Conservation (phyloP, 2,329 filamentous ascomycete species). For the Grosmannia penicillata region DNA sequence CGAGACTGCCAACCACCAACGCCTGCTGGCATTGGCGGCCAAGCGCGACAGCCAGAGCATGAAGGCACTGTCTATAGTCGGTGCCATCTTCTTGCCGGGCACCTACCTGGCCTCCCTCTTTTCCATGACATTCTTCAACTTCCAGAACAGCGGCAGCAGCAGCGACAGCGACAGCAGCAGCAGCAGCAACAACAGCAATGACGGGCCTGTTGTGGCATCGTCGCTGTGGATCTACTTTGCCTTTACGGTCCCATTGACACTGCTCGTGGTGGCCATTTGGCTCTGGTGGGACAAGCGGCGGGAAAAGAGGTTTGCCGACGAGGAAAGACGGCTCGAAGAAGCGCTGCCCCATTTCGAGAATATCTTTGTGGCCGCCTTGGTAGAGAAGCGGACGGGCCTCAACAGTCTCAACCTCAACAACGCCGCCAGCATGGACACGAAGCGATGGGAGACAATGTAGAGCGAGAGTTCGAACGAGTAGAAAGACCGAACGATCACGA, state of each 20-base stretch:
- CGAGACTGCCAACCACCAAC: constrained; percentile 45
- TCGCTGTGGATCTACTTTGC: constrained; percentile 50
- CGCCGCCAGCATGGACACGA: constrained; percentile 12
- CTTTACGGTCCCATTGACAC: constrained; percentile 43
- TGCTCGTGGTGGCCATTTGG: constrained; percentile 39
- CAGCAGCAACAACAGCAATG: constrained; percentile 5
- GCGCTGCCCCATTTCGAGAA: constrained; percentile 42
- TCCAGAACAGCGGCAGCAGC: constrained; percentile 25
- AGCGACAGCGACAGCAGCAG: constrained; percentile 10
- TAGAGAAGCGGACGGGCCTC: constrained; percentile 36
- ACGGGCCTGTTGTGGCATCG: constrained; percentile 24
- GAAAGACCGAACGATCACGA: background rate
- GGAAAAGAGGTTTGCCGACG: constrained; percentile 29
- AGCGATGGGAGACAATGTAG: constrained; percentile 8
- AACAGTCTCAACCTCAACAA: constrained; percentile 17
- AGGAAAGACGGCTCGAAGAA: constrained; percentile 36
- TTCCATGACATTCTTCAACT: constrained; percentile 54
- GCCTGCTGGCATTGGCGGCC: constrained; percentile 41
- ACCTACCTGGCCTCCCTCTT: constrained; percentile 50
- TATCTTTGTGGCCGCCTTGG: constrained; percentile 40
- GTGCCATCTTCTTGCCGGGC: constrained; percentile 47
- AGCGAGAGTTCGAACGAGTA: background rate
- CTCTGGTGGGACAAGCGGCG: constrained; percentile 35
- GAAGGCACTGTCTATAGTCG: constrained; percentile 50
- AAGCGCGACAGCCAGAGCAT: constrained; percentile 49